phyloP scores from a whole-genome alignment of 192 early-diverging fungal genomes.

The Entophlyctis helioformis region DNA sequence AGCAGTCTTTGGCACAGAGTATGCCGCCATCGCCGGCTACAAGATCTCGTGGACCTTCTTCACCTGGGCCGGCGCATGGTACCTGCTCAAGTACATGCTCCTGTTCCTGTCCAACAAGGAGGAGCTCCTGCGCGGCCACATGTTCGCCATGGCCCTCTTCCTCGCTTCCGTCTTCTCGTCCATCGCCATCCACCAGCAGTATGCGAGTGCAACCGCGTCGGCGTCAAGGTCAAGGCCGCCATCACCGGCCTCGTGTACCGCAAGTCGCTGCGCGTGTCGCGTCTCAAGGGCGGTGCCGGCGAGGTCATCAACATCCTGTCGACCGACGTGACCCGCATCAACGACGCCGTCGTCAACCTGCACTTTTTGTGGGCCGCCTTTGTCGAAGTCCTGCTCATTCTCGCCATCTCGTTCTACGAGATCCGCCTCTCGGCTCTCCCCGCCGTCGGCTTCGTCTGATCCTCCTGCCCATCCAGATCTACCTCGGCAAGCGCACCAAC shows the following conservation, averaged over 20 bases:
- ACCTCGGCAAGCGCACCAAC: constrained; percentile 36
- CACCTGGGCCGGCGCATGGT: constrained; percentile 48
- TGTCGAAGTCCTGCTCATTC: constrained; percentile 41
- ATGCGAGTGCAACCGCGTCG: constrained; percentile 29
- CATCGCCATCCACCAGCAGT: constrained; percentile 27
- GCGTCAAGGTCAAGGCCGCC: constrained; percentile 27
- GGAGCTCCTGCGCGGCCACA: too few species aligned
- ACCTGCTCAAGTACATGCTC: too few species aligned
- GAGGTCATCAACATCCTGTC: constrained; percentile 50
- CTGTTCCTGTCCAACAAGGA: too few species aligned
- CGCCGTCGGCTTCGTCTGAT: constrained; percentile 35
- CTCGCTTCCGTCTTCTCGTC: constrained; percentile 29
- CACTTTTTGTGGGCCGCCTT: constrained; percentile 62
- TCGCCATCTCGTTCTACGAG: constrained; percentile 40
- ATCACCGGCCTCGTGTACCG: constrained; percentile 53
- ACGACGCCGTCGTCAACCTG: constrained; percentile 56
- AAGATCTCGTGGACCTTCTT: constrained; percentile 52
- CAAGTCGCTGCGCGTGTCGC: constrained; percentile 46
- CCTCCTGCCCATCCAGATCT: constrained; percentile 49
- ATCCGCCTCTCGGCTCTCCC: constrained; percentile 45
- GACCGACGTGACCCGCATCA: constrained; percentile 44
- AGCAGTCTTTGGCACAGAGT: constrained; percentile 36
- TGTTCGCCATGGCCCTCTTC: constrained; percentile 43
- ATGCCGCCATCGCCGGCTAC: constrained; percentile 42
- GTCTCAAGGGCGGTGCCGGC: constrained; percentile 43